These are phyloP conservation scores for Dalbergia cultrata DNA, from an alignment of 306 rosid genomes.

Conservation along the genomic window DNA sequence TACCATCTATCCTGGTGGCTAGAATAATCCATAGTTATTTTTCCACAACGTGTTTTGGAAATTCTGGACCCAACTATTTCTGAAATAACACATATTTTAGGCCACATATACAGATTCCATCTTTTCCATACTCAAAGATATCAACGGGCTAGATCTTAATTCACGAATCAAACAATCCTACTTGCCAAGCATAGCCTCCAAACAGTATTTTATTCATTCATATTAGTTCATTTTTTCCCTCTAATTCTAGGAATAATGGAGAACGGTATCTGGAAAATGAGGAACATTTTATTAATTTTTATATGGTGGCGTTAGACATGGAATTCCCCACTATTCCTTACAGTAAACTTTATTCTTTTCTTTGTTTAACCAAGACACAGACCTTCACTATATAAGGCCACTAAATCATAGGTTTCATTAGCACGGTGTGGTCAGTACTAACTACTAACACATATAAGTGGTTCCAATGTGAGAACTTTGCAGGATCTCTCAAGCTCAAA, in stretches of 20 bases:
- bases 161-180: slow-evolving; percentile 20
- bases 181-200: background rate
- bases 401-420: slow-evolving; percentile 19
- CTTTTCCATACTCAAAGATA: slow-evolving; percentile 6
- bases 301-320: background rate
- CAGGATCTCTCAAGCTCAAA: background rate
- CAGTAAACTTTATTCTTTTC: background rate
- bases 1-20: too few relatives aligned
- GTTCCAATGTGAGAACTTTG: background rate
- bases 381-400: slow-evolving; percentile 4
- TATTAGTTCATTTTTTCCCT: background rate
- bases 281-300: background rate
- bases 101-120: background rate
- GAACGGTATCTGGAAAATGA: slow-evolving; percentile 8
- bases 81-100: background rate
- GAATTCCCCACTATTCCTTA: background rate
- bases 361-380: slow-evolving; percentile 3
- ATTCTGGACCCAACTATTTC: background rate
- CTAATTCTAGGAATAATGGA: background rate
- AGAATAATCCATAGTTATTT: background rate
- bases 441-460: background rate
- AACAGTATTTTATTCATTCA: background rate
- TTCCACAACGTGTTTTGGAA: background rate
- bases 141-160: background rate
- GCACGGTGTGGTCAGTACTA: background rate